Conservation (phyloP, 352 stramenopile species). For the Thraustochytrium sp. region DNA sequence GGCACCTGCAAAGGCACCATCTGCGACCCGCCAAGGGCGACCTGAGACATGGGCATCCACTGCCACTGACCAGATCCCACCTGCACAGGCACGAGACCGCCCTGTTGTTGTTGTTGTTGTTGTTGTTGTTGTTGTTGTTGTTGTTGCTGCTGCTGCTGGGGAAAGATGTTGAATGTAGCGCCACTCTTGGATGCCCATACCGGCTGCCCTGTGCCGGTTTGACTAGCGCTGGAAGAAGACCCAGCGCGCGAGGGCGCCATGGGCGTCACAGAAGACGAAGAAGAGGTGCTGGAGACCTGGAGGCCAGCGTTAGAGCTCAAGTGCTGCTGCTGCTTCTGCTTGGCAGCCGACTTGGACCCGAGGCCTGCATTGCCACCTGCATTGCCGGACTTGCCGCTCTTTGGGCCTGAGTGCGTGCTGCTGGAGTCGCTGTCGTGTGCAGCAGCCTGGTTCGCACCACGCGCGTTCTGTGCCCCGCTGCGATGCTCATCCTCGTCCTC, state of each 20-base stretch:
- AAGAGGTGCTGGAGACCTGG: no score
- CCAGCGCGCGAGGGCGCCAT: neutral
- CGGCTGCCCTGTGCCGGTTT: neutral
- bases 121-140: slow-evolving; percentile 8
- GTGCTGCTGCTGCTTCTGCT: no score
- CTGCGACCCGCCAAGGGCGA: neutral
- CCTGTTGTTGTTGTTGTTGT: neutral
- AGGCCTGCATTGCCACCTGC: no score
- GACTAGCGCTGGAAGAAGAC: neutral
- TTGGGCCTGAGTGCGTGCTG: neutral
- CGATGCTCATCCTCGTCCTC: neutral
- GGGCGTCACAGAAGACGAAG: neutral
- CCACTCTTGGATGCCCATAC: neutral
- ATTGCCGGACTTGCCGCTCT: neutral
- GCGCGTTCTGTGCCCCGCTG: neutral
- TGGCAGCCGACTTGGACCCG: neutral
- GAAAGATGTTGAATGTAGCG: no score
- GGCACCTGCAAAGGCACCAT: neutral
- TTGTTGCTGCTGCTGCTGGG: slow-evolving; percentile 5
- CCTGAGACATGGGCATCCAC: slow-evolving; percentile 5
- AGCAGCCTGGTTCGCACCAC: neutral
- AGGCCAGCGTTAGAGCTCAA: no score
- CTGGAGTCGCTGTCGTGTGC: neutral
- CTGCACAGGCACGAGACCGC: neutral
- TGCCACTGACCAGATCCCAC: slow-evolving; percentile 10